Percentiles rank a stretch among this genome's conserved stretches.
phyloP scores from a whole-genome alignment of 345 rosid genomes.

The Hibiscus trionum region DNA sequence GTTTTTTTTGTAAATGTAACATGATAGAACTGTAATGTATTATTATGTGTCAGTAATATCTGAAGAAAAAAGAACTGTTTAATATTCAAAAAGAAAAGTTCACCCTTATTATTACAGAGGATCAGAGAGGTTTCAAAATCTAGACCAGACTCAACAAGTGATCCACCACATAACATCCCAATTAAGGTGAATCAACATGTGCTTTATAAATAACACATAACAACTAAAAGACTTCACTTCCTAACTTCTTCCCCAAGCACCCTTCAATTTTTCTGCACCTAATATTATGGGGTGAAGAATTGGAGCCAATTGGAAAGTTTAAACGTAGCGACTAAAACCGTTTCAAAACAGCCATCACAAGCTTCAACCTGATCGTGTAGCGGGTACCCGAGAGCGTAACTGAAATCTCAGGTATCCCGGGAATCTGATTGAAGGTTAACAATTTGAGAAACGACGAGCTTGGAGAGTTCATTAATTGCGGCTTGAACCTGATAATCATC shows the following conservation, averaged over 20 bases:
- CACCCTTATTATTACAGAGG: background rate
- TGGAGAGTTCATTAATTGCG: constrained; percentile 73
- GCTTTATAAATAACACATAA: background rate
- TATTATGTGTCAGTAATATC: too few species aligned
- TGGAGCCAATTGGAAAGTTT: background rate
- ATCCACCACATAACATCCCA: background rate
- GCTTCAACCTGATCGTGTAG: background rate
- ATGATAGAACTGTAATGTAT: too few species aligned
- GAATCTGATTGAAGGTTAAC: constrained; percentile 64
- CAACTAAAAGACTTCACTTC: background rate
- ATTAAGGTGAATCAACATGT: background rate
- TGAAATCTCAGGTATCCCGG: constrained; percentile 38
- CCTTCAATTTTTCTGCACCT: background rate
- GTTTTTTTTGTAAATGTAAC: too few species aligned
- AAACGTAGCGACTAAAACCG: background rate
- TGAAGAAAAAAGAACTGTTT: too few species aligned
- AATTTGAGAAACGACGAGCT: constrained; percentile 70
- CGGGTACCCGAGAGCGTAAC: background rate
- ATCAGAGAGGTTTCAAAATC: background rate
- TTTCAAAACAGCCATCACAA: background rate
- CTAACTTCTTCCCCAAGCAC: background rate
- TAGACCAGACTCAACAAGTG: background rate
- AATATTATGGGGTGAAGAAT: background rate
- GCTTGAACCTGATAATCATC: constrained; percentile 73
- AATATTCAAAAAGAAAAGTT: background rate